Base-by-base conservation (phyloP, 208 protist genomes). In the Blechomonas ayalai region DNA sequence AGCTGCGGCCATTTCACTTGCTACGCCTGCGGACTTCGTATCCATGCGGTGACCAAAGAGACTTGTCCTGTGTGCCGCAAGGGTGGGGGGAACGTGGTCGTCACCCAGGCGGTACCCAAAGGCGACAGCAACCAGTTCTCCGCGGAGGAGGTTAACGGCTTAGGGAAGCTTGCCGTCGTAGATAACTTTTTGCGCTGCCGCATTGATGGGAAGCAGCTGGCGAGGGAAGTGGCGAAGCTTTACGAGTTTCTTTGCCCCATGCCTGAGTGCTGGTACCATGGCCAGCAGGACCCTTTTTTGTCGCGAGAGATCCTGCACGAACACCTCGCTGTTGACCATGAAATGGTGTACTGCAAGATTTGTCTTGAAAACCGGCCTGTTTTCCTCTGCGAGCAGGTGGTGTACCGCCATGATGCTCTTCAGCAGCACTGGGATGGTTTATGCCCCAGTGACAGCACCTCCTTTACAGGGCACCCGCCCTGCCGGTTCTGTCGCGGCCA, bases 341-440 rank as follows among this genome's bases (percentile, higher is more conserved):
- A 63, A 12, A 20, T 87, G 33, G 23, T 28, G 3, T 92, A 91
- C 50, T 95, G 87, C 46, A 44, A 67, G 4, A 65, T 90, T 9
- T 95, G 87, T 40, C 49, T 92, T 6, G 43, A 85, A 33, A 36
- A 74, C 33, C 66, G 81, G 0, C 70, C 77, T 4, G 73, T 69
- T 1, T 92, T 95, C 52, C 68, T 95, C 29, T 88, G 75, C 37
- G 82, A 95, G 68, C 83, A 92, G 42, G 43, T 55, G n/a, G 48
- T 83, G 22, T 95, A 95, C 59, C 49, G 35, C 12, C 42, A 20
- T 19, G 47, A 55, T 20, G 62, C 53, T 0, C 45, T 92, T 24
- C 45, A 67, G 40, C 36, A 74, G 26, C 87, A 95, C 54, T 49
- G 76, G 27, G 51, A 77, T 9, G 87, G 87, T 20, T 29, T 32